Base-by-base conservation (phyloP, 768 basidiomycete species). In the Chalciporus pseudorubinellus region DNA sequence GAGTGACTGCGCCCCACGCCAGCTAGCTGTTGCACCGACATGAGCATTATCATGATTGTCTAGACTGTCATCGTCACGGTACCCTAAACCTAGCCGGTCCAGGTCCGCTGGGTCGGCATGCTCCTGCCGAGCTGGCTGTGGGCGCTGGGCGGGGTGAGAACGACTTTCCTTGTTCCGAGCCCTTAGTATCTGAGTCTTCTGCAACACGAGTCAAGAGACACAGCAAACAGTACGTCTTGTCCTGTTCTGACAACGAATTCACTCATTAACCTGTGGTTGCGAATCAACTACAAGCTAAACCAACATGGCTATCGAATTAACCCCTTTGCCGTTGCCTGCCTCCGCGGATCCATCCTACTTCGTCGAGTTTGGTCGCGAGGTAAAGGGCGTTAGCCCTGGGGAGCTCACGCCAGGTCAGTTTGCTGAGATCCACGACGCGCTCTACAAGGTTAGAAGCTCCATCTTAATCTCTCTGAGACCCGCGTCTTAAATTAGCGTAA, bases 291-390 rank as follows among this genome's bases (percentile, higher is more conserved):
- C 18, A 16, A 44, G 26, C 20, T 44, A 47, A 39, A 43, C 28
- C 16, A 51, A 51, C 26, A 91, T 90, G 89, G 74, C 83, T 43
- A 84, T 92, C 59, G 75, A 86, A 71, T 69, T 87, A 20, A 46
- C 70, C 21, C 80, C 89, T 46, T 71, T 94, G 6, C 81, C 89
- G 7, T 73, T 90, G 3, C 89, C 92, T 16, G 68, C 81, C n/a
- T 80, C 83, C 26, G 87, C 85, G 11, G 84, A 92, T 64, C 65
- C 83, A 6, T 70, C 78, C 34, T 80, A 80, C 67, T 86, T 93
- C 65, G 60, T 69, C 33, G 72, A 83, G 51, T 92, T 94, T 68
- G 92, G 92, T 2, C 76, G 85, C 26, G 77, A 88, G 64, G 89
- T 94, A 38, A 81, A 78, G 58, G 89, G 87, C 11, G 74, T 89